A percentile compares a stretch with the other conserved stretches of the same genome.
Conservation (phyloP, 1,284 basidiomycete genomes). For the Irpex sp. region DNA sequence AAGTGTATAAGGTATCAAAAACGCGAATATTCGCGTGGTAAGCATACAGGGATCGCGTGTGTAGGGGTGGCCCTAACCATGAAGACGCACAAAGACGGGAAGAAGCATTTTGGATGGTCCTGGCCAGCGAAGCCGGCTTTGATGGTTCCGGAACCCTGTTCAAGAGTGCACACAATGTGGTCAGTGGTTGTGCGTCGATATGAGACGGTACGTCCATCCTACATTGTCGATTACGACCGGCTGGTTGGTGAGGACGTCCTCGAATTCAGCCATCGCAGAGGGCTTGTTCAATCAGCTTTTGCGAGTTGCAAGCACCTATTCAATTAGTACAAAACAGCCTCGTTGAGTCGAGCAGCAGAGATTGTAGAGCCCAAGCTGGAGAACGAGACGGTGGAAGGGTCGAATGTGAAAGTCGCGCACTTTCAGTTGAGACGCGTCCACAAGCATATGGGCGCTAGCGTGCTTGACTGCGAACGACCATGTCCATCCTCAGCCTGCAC, state of each 20-base stretch:
- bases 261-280: constrained; percentile 65
- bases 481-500: constrained; percentile 2
- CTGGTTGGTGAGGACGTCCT: constrained; percentile 90
- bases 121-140: constrained; percentile 98
- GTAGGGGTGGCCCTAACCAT: constrained; percentile 32
- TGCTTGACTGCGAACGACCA: constrained; percentile 6
- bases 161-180: background rate
- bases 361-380: background rate
- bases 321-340: no score
- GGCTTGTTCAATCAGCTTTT: background rate
- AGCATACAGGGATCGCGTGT: constrained; percentile 23
- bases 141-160: constrained; percentile 92
- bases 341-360: no score
- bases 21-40: constrained; percentile 8
- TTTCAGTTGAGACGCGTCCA: background rate
- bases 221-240: constrained; percentile 97
- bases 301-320: no score
- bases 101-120: constrained; percentile 98
- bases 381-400: background rate
- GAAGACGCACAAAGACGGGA: constrained; percentile 89
- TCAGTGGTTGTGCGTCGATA: background rate
- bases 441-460: background rate
- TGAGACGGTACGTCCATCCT: constrained; percentile 26
- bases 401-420: no score
- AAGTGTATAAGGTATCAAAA: background rate